phyloP scores from a whole-genome alignment of 2,329 filamentous ascomycete species.

The Ceratocystis ficicola region DNA sequence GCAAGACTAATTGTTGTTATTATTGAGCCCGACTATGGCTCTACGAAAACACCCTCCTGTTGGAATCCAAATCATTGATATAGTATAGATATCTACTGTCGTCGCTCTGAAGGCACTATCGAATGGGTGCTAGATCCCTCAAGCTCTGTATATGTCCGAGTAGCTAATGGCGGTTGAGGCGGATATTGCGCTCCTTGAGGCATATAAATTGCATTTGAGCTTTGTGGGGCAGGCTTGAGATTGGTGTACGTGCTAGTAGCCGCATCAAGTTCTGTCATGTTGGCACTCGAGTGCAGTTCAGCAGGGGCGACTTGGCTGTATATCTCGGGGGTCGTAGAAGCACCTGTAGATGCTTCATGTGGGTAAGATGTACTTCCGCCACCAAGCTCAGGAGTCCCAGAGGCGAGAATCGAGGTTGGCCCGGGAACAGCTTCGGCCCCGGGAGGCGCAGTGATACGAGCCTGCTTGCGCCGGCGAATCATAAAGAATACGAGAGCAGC shows the following conservation, averaged over 20 bases:
- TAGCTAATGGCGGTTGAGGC: not conserved
- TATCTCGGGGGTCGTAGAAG: not conserved
- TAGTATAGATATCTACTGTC: not conserved
- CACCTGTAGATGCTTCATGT: conserved; percentile 3
- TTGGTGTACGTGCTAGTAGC: not conserved
- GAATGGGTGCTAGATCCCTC: not conserved
- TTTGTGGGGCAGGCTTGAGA: not conserved
- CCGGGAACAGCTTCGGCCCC: not conserved
- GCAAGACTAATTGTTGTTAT: no score
- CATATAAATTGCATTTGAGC: not conserved
- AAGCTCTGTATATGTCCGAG: not conserved
- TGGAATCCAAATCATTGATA: not conserved
- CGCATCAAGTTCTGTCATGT: not conserved
- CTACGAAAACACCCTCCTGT: no score
- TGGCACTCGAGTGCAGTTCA: not conserved
- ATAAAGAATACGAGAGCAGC: conserved; percentile 28
- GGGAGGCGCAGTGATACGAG: not conserved
- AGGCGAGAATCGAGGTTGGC: conserved; percentile 8
- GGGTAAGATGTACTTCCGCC: not conserved
- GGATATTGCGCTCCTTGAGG: not conserved
- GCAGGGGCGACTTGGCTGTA: conserved; percentile 33
- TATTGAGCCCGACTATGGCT: no score
- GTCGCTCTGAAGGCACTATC: not conserved
- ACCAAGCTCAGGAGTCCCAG: conserved; percentile 10
- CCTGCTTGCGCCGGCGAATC: conserved; percentile 10